Base-by-base conservation (phyloP, 2,329 filamentous ascomycete genomes). In the Hypoxylon sp. region DNA sequence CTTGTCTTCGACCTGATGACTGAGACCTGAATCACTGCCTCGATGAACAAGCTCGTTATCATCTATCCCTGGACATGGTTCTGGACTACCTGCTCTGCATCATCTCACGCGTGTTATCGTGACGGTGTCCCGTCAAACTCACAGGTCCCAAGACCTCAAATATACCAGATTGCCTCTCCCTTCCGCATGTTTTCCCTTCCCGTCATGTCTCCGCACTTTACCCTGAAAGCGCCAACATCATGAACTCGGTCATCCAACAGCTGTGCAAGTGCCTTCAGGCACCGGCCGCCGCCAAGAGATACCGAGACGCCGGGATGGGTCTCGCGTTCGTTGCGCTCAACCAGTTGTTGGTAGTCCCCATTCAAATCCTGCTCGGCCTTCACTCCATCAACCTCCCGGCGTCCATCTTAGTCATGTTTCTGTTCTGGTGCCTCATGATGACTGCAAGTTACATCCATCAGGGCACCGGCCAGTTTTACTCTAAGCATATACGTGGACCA, bases 321-420 rank as follows among this genome's bases (percentile, higher is more conserved):
- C 32, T 75, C 26, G 28, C 59, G 4, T 64, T 74, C 39, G 67
- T 75, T 11, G 8, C 70, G 24, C 50, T 68, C 10, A 69, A 60
- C 44, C 71, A 76, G 50, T 28, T 72, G 11, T n/a, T 73, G 20
- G 60, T 74, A 6, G 24, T 74, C 17, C 73, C 74, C 50, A 59
- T 69, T 19, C 74, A 76, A 53, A 65, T 74, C 19, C 19, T 32
- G 10, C 62, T 76, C 8, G 54, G 72, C 46, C 50, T 68, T 24
- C 62, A 68, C 56, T 66, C 64, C n/a, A 54, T 75, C 50, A 71
- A 70, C 30, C 53, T 76, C 15, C 74, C 74, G 34, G 74, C 74
- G 1, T 75, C 74, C 8, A 73, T 76, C 20, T 47, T 75, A 20
- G 71, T 73, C 3, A 74, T 76, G 73, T 44, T 74, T 11, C 47